phyloP scores from a whole-genome alignment of 2,329 filamentous ascomycete species.

The Sclerotinia subarctica region DNA sequence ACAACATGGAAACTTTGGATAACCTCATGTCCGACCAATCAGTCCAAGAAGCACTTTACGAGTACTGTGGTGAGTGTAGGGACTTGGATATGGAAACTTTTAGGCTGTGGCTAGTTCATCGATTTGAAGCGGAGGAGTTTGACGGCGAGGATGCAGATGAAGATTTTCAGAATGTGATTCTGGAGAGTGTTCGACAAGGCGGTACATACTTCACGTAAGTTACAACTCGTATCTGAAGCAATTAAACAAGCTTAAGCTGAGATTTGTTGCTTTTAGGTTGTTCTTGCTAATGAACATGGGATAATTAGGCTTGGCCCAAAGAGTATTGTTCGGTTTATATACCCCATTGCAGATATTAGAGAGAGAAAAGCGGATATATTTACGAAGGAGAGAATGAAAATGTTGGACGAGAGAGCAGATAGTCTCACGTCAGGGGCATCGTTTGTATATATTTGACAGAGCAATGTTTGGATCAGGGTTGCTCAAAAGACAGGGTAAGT shows the following conservation, averaged over 20 bases:
- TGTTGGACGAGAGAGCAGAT: not conserved
- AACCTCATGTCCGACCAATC: slow-evolving; percentile 4
- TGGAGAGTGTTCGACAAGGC: not conserved
- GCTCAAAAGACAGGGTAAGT: too few relatives aligned
- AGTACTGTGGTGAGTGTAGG: not conserved
- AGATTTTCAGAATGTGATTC: not conserved
- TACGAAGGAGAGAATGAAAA: slow-evolving; percentile 7
- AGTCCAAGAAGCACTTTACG: not conserved
- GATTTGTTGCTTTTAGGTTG: not conserved
- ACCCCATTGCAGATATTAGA: not conserved
- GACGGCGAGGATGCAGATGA: not conserved
- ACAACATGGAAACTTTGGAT: slow-evolving; percentile 2
- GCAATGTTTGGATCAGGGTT: not conserved
- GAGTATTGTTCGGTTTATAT: not conserved
- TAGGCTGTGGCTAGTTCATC: not conserved
- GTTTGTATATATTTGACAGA: not conserved
- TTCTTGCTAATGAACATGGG: not conserved
- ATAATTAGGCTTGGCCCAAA: slow-evolving; percentile 1
- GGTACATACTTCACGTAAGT: slow-evolving; percentile 12
- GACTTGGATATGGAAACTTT: slow-evolving; percentile 7
- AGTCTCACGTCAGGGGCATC: too few relatives aligned
- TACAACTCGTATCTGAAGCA: not conserved
- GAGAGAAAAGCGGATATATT: not conserved
- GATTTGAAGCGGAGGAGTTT: not conserved
- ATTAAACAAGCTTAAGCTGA: not conserved